Base-by-base conservation (phyloP, 169 alveolate genomes). In the Ichthyophthirius multifiliis region DNA sequence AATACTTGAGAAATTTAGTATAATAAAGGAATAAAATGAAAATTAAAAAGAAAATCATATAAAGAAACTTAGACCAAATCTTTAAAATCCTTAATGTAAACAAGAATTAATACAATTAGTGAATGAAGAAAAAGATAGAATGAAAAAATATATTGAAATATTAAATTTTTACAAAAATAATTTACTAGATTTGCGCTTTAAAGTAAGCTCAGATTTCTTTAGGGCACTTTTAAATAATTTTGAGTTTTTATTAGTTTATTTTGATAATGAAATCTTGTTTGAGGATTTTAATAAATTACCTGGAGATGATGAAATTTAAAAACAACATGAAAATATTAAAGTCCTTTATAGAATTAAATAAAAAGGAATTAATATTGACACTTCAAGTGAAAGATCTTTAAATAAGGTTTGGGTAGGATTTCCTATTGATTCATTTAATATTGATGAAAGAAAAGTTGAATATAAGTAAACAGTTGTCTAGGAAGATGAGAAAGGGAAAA, bases 271-370 rank as follows among this genome's bases (percentile, higher is more conserved):
- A 23, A 81, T 92, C 41, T 79, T 90, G 27, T 90, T 88, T 62
- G 96, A 92, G 75, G 93, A 91, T 75, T 94, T 90, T 73, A 92
- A 92, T 0, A 75, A 83, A 45, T 85, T 94, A 31, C 96, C 96
- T n/a, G 96, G 95, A 9, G 86, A 89, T 75, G 94, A 89, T 65
- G 75, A 85, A 13, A 77, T 89, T 4, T 85, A 85, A 35, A 89
- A 89, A 79, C 85, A 89, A 65, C 90, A 89, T 45, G 23, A 82
- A 32, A 89, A 89, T 55, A 73, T 85, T 10, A 85, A 89, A 74
- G 84, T 79, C 13, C 55, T 87, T 12, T 55, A 71, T 13, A 67
- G 86, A 81, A 43, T 71, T 48, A 48, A 73, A 44, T 73, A 81
- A 43, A 67, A 43, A 15, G 86, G 86, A 23, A 23, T 62, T 23